Percentiles rank a stretch among this genome's conserved stretches.
phyloP scores from a whole-genome alignment of 1,284 basidiomycete genomes.

The Cerrena zonata region DNA sequence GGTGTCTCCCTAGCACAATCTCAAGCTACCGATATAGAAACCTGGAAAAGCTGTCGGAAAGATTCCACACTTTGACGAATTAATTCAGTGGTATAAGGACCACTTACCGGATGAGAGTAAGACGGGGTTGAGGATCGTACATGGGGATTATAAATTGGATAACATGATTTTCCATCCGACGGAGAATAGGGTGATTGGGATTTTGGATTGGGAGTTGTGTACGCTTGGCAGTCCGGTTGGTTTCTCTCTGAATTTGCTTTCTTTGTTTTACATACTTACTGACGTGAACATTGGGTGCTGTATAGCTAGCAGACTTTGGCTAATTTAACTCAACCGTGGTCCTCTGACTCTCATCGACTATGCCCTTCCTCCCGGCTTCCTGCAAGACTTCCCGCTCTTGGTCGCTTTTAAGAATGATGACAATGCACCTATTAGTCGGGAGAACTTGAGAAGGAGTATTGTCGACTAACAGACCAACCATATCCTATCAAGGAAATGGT shows the following conservation, averaged over 20 bases:
- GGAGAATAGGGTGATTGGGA: slow-evolving; percentile 87
- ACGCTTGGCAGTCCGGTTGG: slow-evolving; percentile 80
- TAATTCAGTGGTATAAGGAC: slow-evolving; percentile 72
- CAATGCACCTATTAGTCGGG: slow-evolving; percentile 63
- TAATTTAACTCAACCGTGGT: slow-evolving; percentile 84
- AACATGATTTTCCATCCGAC: slow-evolving; percentile 92
- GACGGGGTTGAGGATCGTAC: slow-evolving; percentile 74
- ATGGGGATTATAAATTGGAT: slow-evolving; percentile 96
- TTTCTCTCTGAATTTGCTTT: background rate
- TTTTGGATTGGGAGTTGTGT: slow-evolving; percentile 94
- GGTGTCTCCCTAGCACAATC: slow-evolving; percentile 78
- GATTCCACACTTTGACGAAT: slow-evolving; percentile 68
- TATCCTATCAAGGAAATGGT: slow-evolving; percentile 75
- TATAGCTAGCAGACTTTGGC: slow-evolving; percentile 85
- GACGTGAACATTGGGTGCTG: background rate
- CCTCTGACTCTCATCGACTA: slow-evolving; percentile 47
- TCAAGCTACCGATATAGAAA: slow-evolving; percentile 70
- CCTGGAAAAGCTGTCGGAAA: slow-evolving; percentile 53
- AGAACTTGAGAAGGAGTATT: slow-evolving; percentile 75
- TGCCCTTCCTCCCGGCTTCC: slow-evolving; percentile 14
- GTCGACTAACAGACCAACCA: slow-evolving; percentile 47
- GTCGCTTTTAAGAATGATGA: slow-evolving; percentile 61
- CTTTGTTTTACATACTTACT: background rate
- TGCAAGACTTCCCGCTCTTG: slow-evolving; percentile 12
- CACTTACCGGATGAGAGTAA: slow-evolving; percentile 73